Evolutionary conservation across 202 grass and related monocot species (phyloP).

Genomic region (Cymbopogon flexuosus): DNA sequence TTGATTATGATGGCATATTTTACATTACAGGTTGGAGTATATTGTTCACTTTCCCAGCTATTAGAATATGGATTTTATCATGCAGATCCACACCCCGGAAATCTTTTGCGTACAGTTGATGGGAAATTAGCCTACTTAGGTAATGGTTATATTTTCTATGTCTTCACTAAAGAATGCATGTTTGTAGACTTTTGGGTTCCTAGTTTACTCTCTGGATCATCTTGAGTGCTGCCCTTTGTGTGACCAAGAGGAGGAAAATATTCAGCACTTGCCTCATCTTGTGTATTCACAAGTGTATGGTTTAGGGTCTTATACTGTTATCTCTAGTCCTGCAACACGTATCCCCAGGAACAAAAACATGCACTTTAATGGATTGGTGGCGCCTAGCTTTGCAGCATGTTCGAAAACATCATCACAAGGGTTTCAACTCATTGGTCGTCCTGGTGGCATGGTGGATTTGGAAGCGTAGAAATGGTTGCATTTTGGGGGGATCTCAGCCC

Average conservation of each 20-base stretch:
- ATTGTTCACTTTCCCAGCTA: conserved; percentile 96
- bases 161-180: conserved; percentile 2
- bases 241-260: neutral
- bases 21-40: conserved; percentile 78
- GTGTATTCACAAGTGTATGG: neutral
- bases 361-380: neutral
- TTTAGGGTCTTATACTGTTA: neutral
- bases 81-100: conserved; percentile 96
- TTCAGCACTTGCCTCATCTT: neutral
- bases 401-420: neutral
- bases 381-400: neutral
- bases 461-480: neutral
- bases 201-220: neutral
- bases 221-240: neutral
- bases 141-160: conserved; percentile 29
- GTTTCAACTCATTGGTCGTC: neutral
- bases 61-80: conserved; percentile 99
- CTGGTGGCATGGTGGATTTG: neutral
- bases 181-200: conserved; percentile 10
- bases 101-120: conserved; percentile 82
- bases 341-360: neutral
- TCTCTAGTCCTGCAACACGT: neutral
- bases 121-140: conserved; percentile 93
- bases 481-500: neutral
- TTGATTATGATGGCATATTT: conserved; percentile 21